Evolutionary conservation across 768 basidiomycete species (phyloP).

Genomic region (Coprinopsis marcescibilis): DNA sequence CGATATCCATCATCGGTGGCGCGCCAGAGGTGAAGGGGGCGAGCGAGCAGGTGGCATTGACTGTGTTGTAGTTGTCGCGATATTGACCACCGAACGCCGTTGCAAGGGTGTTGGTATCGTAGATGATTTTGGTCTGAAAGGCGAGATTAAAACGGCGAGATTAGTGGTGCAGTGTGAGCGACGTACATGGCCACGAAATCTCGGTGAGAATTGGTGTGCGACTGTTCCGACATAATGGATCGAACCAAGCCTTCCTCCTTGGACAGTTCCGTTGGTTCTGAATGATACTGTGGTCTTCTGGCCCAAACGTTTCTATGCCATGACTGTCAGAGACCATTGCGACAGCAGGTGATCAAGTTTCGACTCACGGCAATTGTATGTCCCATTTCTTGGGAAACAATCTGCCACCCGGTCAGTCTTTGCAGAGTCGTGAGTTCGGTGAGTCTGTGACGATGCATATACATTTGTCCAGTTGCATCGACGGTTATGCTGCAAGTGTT

Average conservation of each 20-base stretch:
- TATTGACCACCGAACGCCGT: slow-evolving; percentile 42
- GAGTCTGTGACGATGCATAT: neutral
- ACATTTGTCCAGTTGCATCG: slow-evolving; percentile 33
- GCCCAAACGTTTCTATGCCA: slow-evolving; percentile 40
- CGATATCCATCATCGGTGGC: slow-evolving; percentile 34
- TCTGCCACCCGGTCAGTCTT: slow-evolving; percentile 2
- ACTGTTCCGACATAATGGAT: slow-evolving; percentile 59
- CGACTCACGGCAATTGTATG: slow-evolving; percentile 13
- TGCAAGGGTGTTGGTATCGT: no score
- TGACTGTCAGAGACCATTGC: neutral
- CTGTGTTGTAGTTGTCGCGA: slow-evolving; percentile 39
- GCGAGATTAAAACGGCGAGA: no score
- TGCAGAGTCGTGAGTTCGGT: neutral
- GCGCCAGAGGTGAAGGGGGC: slow-evolving; percentile 26
- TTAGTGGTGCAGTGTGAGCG: no score
- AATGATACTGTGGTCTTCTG: slow-evolving; percentile 39
- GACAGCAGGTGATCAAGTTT: neutral
- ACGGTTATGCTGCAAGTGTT: slow-evolving; percentile 40
- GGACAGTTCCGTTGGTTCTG: slow-evolving; percentile 30
- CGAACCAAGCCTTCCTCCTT: slow-evolving; percentile 23
- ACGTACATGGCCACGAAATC: slow-evolving; percentile 42
- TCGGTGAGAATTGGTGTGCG: slow-evolving; percentile 71
- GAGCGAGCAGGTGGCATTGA: slow-evolving; percentile 33
- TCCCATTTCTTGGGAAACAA: slow-evolving; percentile 7
- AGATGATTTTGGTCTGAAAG: no score